Base-by-base conservation (phyloP, 1,284 basidiomycete genomes). In the Papiliotrema nemorosa region DNA sequence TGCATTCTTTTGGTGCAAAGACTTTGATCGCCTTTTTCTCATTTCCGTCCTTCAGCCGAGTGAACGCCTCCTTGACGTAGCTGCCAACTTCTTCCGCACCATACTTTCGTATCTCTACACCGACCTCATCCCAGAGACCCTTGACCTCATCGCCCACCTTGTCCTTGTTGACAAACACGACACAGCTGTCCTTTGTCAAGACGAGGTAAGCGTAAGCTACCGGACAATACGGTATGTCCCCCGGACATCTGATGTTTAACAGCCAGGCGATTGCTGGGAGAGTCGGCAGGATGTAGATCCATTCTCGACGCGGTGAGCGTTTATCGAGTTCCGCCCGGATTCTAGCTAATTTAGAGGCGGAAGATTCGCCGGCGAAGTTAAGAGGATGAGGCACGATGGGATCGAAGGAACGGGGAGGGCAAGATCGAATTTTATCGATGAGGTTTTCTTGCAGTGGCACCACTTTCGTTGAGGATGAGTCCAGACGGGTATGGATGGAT, bases 171-270 rank as follows among this genome's bases (percentile, higher is more conserved):
- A 69, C 65, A 46, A 73, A 75, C 16, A 73, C 36, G 4, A 58
- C 59, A 47, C 66, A 69, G n/a, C 44, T 20, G 1, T 84, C 78
- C 9, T 82, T 66, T 2, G 84, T 82, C 34, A 94, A 78, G 62
- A 84, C 88, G 10, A 90, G 72, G 64, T 93, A 94, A 0, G 87
- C 81, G 47, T 87, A 87, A 75, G 93, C 92, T 9, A 94, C 80
- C 0, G 90, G 90, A 62, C 87, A 90, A 77, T 83, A 88, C 0
- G 87, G 88, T 27, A 96, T 84, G 64, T 96, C 92, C 1, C 52
- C 49, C 2, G 60, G 58, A 40, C 89, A 89, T 44, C 92, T 84
- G 47, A 91, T 78, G 68, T 94, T 94, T 18, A 92, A 78, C 5
- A 87, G 62, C 78, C 87, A 92, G 0, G 88, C 87, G 80, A 77